Evolutionary conservation across 495 filamentous ascomycete genomes (phyloP), one percentile per base, ranked within the genome.

Genomic region (Neurospora intermedia): DNA sequence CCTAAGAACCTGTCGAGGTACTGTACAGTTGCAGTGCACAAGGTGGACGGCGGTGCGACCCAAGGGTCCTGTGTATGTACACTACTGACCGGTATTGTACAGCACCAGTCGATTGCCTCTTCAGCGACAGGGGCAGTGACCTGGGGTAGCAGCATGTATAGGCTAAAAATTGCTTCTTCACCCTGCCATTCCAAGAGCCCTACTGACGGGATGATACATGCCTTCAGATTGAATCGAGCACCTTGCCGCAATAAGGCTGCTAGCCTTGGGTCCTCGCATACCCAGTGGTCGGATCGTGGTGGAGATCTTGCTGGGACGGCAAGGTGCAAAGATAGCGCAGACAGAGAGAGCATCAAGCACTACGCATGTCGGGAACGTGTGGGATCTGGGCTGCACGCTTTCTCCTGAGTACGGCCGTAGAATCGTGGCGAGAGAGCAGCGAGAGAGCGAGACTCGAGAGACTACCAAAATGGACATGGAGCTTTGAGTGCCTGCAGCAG

Each of bases 21-120:
- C 4, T 38, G 35, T 38, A 38, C 43, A 69, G 35, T 40, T 71
- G 45, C 43, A 46, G 41, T 27, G 69, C 31, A 73, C 73, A 74
- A 66, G 41, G 59, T 41, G 70, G 74, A 70, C 18, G 43, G 71
- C 75, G 73, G 69, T 76, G 71, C 40, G 38, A 76, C 75, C 18
- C 40, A 41, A 54, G 31, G n/a, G 27, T 70, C 39, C 11, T 16
- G 38, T 43, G 39, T 27, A 40, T 4, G 35, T 38, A 38, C 35
- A 38, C 1, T 38, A 38, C 35, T 38, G 35, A 40, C 42, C 69
- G 39, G 69, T 40, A 70, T 38, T 38, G 35, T 38, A 38, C 39
- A 40, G 39, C 39, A 42, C 69, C 38, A 43, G 38, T 41, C 27
- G 39, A 43, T n/a, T 41, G 69, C 69, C 35, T 40, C 35, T 31